Percentiles rank a stretch among this genome's conserved stretches.
phyloP scores from a whole-genome alignment of 805 yeast genomes.

The Lipomyces yamanashiensis region DNA sequence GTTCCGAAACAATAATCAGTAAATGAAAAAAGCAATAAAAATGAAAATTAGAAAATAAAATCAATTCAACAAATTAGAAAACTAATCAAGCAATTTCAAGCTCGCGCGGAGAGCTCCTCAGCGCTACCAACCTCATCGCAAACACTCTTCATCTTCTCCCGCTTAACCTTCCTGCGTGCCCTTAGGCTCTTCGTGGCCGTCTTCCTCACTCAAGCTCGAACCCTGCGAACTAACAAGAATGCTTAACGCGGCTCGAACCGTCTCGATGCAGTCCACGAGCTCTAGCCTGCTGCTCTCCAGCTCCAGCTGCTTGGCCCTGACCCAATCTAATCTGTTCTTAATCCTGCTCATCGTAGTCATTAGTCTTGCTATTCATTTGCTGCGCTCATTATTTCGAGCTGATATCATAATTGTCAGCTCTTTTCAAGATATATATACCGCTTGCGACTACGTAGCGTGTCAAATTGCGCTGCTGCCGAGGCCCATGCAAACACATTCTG shows the following conservation, averaged over 20 bases:
- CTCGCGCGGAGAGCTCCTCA: neutral
- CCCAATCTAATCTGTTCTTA: constrained; percentile 25
- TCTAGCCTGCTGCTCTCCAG: constrained; percentile 21
- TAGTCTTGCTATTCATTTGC: neutral
- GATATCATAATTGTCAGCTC: too few relatives aligned
- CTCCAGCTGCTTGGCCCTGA: constrained; percentile 17
- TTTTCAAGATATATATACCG: constrained; percentile 10
- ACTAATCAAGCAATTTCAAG: too few relatives aligned
- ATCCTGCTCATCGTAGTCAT: constrained; percentile 10
- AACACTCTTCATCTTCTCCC: neutral
- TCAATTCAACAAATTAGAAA: neutral
- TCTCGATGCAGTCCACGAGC: constrained; percentile 24
- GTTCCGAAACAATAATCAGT: neutral
- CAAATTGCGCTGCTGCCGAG: constrained; percentile 22
- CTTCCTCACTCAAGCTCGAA: neutral
- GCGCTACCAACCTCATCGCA: neutral
- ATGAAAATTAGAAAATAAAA: neutral
- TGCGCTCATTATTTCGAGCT: neutral
- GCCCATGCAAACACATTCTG: constrained; percentile 25
- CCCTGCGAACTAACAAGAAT: constrained; percentile 11
- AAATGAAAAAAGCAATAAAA: too few relatives aligned
- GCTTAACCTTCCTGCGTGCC: neutral
- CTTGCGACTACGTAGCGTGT: constrained; percentile 27
- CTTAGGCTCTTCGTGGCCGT: neutral
- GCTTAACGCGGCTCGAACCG: constrained; percentile 26